Conservation (phyloP, 1,139 yeast species). For the Sugiyamaella neomexicana region DNA sequence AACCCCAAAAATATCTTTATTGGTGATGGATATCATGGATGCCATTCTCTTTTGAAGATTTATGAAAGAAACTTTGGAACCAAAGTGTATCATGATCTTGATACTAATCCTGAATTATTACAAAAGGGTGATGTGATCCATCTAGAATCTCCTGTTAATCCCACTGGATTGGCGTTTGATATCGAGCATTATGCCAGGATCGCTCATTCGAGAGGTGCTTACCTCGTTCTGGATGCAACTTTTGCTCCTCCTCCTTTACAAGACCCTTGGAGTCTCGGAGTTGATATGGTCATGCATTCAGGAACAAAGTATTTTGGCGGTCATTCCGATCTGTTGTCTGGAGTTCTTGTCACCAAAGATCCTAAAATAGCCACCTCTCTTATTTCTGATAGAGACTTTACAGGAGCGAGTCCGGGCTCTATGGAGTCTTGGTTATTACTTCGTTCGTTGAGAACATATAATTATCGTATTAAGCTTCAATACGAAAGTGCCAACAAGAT, state of each 20-base stretch:
- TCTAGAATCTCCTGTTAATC: slow-evolving; percentile 86
- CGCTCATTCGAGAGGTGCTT: slow-evolving; percentile 72
- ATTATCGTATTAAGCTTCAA: slow-evolving; percentile 67
- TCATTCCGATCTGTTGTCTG: slow-evolving; percentile 88
- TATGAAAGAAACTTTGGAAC: slow-evolving; percentile 62
- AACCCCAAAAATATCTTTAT: slow-evolving; percentile 76
- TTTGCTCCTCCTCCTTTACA: slow-evolving; percentile 93
- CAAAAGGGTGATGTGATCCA: slow-evolving; percentile 75
- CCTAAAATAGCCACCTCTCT: slow-evolving; percentile 48
- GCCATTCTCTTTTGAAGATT: slow-evolving; percentile 65
- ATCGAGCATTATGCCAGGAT: slow-evolving; percentile 59
- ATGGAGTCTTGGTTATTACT: slow-evolving; percentile 72
- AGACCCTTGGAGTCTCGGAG: slow-evolving; percentile 77
- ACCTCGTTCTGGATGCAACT: slow-evolving; percentile 75
- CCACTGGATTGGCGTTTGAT: slow-evolving; percentile 70
- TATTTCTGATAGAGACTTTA: slow-evolving; percentile 57
- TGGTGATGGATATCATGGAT: slow-evolving; percentile 85
- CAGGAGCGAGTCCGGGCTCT: slow-evolving; percentile 79
- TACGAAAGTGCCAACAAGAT: slow-evolving; percentile 61
- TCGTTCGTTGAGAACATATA: slow-evolving; percentile 78
- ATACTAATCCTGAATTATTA: slow-evolving; percentile 53
- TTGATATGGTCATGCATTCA: slow-evolving; percentile 82
- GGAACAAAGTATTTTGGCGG: slow-evolving; percentile 93
- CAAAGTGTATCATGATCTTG: slow-evolving; percentile 52
- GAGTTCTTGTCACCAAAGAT: slow-evolving; percentile 67